Conservation (phyloP, 129 eudicot genomes). For the Tanacetum coccineum region DNA sequence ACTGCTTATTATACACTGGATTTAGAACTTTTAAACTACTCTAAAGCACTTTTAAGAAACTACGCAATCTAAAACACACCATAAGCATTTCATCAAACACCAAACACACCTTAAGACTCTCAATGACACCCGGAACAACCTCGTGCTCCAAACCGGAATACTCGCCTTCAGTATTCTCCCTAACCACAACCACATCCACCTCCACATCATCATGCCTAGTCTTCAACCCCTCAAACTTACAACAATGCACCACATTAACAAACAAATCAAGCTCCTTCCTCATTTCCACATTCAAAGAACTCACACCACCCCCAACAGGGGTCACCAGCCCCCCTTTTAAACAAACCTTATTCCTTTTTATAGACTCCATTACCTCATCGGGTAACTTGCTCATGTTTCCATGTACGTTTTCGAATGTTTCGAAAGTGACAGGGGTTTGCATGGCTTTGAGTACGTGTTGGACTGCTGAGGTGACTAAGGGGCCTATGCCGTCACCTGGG, state of each 20-base stretch:
- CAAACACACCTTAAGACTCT: slow-evolving; percentile 65
- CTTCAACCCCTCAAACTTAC: slow-evolving; percentile 62
- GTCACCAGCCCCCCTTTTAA: slow-evolving; percentile 63
- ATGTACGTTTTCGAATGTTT: slow-evolving; percentile 51
- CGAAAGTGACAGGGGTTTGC: slow-evolving; percentile 72
- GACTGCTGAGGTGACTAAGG: slow-evolving; percentile 70
- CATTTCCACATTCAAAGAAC: slow-evolving; percentile 53
- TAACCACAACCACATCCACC: slow-evolving; percentile 75
- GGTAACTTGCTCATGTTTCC: slow-evolving; percentile 69
- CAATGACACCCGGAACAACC: slow-evolving; percentile 85
- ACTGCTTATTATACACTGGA: too few species aligned
- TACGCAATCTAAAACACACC: too few species aligned
- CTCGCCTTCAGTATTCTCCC: slow-evolving; percentile 95
- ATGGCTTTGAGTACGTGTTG: slow-evolving; percentile 72
- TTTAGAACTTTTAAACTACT: too few species aligned
- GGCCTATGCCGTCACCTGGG: slow-evolving; percentile 89
- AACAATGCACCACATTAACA: slow-evolving; percentile 73
- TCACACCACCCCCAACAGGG: slow-evolving; percentile 75
- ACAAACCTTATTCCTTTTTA: slow-evolving; percentile 70
- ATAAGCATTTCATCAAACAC: background rate
- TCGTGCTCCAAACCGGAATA: slow-evolving; percentile 83
- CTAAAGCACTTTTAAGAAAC: too few species aligned
- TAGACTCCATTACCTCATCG: slow-evolving; percentile 50
- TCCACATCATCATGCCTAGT: slow-evolving; percentile 76
- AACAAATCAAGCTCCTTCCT: slow-evolving; percentile 60